Base-by-base conservation (phyloP, 129 eudicot genomes). In the Smallanthus sonchifolius region DNA sequence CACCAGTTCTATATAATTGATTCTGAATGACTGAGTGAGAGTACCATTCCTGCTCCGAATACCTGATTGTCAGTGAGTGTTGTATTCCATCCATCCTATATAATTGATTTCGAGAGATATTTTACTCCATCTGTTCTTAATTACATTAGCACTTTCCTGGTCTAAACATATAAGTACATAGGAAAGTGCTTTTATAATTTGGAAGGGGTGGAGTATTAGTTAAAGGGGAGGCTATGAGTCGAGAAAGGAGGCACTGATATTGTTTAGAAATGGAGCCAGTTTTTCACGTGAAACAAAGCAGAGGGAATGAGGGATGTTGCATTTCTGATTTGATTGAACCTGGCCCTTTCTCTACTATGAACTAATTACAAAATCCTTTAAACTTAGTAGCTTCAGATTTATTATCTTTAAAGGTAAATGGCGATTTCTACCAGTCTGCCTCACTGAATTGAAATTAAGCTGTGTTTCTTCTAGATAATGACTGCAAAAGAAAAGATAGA, bases 401-500 rank as follows among this genome's bases (percentile, higher is more conserved):
- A 28, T 61, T 61, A 3, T 39, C 16, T 8, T 64, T 38, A n/a
- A 6, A 37, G 69, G 13, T n/a, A 14, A 64, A 61, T 64, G 48
- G 2, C 3, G 15, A 16, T 37, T 38, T 2, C 32, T 32, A 61
- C 16, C 49, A 7, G 48, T 7, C 6, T 16, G 69, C 32, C 47
- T 64, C 30, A 7, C 47, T 64, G 47, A 37, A 37, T 7, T 64
- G 34, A 64, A 37, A n/a, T 36, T 64, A 38, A n/a, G 3, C 34
- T 64, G 15, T 64, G 6, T 38, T 64, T 64, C 38, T 64, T 64
- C 15, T 37, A 38, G 84, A 59, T 83, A 73, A 88, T 88, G 99
- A 86, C 94, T 54, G 99, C 96, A 3, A 95, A 91, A 77, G 99
- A 95, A 49, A 95, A 95, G 85, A 83, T 95, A 59, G 99, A 91